These are phyloP conservation scores for Fusarium protoensiforme DNA, from an alignment of 2,329 filamentous ascomycete genomes.

Conservation along the genomic window DNA sequence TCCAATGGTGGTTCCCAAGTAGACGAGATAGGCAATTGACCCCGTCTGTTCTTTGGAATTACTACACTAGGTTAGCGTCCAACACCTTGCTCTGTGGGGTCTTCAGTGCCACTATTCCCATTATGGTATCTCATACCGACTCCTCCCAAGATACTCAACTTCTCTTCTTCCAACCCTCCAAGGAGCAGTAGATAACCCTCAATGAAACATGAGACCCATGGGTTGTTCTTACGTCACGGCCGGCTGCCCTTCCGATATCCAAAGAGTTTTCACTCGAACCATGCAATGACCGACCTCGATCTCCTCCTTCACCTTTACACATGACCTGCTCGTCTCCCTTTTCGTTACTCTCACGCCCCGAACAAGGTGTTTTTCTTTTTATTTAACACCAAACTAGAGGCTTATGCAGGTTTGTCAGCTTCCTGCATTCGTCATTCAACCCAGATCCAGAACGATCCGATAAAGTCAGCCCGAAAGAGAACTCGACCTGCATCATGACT, in stretches of 20 bases:
- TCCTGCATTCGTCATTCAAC: not conserved
- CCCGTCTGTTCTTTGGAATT: not conserved
- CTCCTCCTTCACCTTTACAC: not conserved
- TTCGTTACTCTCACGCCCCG: not conserved
- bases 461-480: not conserved
- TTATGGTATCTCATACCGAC: not conserved
- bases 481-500: not conserved
- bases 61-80: not conserved
- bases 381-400: not conserved
- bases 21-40: not conserved
- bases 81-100: not conserved
- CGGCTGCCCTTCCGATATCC: not conserved
- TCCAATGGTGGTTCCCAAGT: not conserved
- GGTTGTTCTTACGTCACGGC: not conserved
- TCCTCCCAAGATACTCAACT: not conserved
- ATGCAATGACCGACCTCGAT: not conserved
- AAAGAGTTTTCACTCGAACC: not conserved
- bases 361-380: not conserved
- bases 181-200: not conserved
- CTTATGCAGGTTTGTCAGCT: not conserved
- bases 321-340: not conserved
- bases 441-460: not conserved
- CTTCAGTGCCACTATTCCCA: not conserved
- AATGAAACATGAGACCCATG: not conserved
- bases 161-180: not conserved